Conservation (phyloP, 148 eudicot species). For the Vaccinium corymbosum region DNA sequence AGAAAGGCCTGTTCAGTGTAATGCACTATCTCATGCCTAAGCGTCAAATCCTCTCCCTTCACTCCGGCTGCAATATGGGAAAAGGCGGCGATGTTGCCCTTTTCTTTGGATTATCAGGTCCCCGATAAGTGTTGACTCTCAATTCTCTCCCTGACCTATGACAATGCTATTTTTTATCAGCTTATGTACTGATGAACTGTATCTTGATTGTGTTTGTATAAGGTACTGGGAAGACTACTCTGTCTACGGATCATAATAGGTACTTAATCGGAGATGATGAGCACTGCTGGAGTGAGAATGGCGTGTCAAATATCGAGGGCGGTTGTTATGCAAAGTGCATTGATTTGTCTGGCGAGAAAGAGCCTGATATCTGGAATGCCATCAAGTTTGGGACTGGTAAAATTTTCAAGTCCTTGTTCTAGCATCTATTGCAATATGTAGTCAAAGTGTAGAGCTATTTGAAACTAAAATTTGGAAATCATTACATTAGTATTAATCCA, state of each 20-base stretch:
- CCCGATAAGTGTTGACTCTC: constrained; percentile 23
- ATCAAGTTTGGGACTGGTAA: constrained; percentile 61
- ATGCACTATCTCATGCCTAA: constrained; percentile 91
- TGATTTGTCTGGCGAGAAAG: constrained; percentile 66
- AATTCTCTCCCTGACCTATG: neutral
- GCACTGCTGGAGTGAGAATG: constrained; percentile 75
- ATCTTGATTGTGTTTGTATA: neutral
- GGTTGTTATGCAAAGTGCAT: constrained; percentile 90
- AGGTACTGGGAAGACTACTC: constrained; percentile 84
- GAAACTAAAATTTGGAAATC: neutral
- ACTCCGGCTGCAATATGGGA: constrained; percentile 85
- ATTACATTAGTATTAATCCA: neutral
- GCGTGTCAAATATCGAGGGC: constrained; percentile 80
- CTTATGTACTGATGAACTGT: constrained; percentile 1
- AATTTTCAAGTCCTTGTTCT: neutral
- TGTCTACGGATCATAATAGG: constrained; percentile 75
- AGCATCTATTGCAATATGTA: neutral
- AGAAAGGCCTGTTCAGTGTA: constrained; percentile 77
- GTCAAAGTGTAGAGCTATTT: neutral
- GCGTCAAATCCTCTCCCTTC: constrained; percentile 72
- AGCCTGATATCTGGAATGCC: constrained; percentile 84
- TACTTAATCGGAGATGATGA: constrained; percentile 78
- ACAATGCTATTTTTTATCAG: neutral
- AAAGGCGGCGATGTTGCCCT: constrained; percentile 81
- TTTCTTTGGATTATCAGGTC: constrained; percentile 85